Evolutionary conservation across 2,329 filamentous ascomycete genomes (phyloP), one percentile per base, ranked within the genome.

Genomic region (Phoma sp.): DNA sequence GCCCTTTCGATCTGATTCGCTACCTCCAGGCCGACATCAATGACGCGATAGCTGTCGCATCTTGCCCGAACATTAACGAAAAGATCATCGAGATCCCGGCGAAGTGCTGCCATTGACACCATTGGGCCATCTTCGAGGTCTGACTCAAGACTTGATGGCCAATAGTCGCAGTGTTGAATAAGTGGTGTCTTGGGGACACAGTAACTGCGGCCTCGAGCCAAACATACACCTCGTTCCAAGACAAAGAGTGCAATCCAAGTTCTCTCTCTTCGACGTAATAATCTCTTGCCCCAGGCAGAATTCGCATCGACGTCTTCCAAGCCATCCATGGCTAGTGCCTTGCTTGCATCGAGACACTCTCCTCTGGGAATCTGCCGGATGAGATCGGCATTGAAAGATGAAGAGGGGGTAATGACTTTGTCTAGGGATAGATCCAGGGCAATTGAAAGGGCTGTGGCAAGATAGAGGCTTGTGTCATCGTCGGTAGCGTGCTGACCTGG

Each of bases 161-260:
- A 91, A 7, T 80, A 78, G 59, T 91, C 87, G 61, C 88, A 90
- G 42, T 85, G 82, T 57, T 86, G 83, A 18, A 91, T 80, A 0
- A 89, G 78, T 1, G 84, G 82, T 1, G 87, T 89, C 44, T 87
- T 79, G 0, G 88, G 88, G 0, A 90, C 82, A 0, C 86, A 86
- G 62, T 88, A 90, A 22, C 82, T 86, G 58, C 88, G 79, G 6
- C 88, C 88, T 51, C 88, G 82, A 0, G 88, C 88, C 6, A 91
- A 74, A 41, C 87, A 90, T 67, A 90, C 87, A 79, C 88, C 88
- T 72, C 88, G 79, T 66, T 91, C 88, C 0, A 91, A 80, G 0
- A 90, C 88, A 67, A 90, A 91, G 1, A 91, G 73, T 0, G 88
- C 84, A 51, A 91, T 80, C 87, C 88, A 91, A 7, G 85, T 84